Evolutionary conservation across 164 flowering plant species (phyloP).

Genomic region (Saururus chinensis): DNA sequence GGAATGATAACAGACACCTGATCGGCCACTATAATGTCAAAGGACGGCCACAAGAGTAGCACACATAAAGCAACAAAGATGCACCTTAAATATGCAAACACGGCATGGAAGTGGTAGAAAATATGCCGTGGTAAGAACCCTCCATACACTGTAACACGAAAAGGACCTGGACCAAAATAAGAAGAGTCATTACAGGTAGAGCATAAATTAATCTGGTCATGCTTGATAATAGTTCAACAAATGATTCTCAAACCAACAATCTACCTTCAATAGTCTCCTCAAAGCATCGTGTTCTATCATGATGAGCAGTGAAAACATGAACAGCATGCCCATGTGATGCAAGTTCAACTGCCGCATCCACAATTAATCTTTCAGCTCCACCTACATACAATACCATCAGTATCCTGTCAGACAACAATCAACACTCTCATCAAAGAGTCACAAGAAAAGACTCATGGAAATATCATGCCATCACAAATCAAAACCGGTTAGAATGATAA

Average conservation of each 20-base stretch:
- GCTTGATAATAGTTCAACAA: too few relatives aligned
- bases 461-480: neutral
- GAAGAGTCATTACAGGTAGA: neutral
- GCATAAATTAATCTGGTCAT: neutral
- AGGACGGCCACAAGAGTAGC: constrained; percentile 59
- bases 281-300: constrained; percentile 79
- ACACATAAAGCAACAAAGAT: constrained; percentile 75
- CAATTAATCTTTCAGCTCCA: constrained; percentile 94
- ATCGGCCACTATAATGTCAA: constrained; percentile 70
- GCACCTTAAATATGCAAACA: constrained; percentile 83
- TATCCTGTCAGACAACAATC: neutral
- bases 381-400: constrained; percentile 29
- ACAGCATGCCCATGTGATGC: constrained; percentile 74
- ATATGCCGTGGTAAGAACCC: constrained; percentile 89
- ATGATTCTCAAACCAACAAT: neutral
- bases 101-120: constrained; percentile 79
- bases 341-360: constrained; percentile 91
- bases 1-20: constrained; percentile 88
- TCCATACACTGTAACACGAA: constrained; percentile 88
- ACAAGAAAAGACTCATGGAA: neutral
- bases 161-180: constrained; percentile 43
- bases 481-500: too few relatives aligned
- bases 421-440: neutral
- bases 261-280: constrained; percentile 85
- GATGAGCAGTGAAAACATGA: constrained; percentile 84